Conservation (phyloP, 345 rosid genomes). For the Passiflora organensis region DNA sequence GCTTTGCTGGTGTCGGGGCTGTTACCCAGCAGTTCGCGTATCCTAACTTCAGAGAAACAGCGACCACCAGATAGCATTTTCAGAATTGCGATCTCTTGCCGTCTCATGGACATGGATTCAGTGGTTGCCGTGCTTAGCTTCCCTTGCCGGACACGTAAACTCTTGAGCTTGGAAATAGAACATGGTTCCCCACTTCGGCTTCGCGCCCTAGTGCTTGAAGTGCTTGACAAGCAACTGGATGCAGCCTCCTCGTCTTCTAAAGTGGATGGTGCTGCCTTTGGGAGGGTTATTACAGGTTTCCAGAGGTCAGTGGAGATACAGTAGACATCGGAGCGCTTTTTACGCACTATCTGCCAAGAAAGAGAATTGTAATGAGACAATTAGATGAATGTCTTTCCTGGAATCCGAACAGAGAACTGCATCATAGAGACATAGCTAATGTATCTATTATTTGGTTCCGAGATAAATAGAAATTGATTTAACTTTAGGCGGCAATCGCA, state of each 20-base stretch:
- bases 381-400: too few species aligned
- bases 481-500: too few species aligned
- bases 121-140: neutral
- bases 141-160: too few species aligned
- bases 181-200: slow-evolving; percentile 1
- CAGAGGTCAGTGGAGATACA: slow-evolving; percentile 25
- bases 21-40: slow-evolving; percentile 74
- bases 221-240: slow-evolving; percentile 44
- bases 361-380: too few species aligned
- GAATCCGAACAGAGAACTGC: too few species aligned
- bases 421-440: too few species aligned
- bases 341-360: slow-evolving; percentile 41
- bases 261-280: slow-evolving; percentile 24
- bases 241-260: slow-evolving; percentile 30
- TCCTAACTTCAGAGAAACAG: slow-evolving; percentile 60
- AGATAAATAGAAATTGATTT: too few species aligned
- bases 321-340: slow-evolving; percentile 41
- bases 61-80: slow-evolving; percentile 52
- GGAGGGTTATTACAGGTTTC: slow-evolving; percentile 14
- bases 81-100: slow-evolving; percentile 71
- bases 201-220: slow-evolving; percentile 40
- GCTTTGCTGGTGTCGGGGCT: slow-evolving; percentile 99
- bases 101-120: slow-evolving; percentile 41
- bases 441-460: too few species aligned
- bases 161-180: too few species aligned